phyloP scores from a whole-genome alignment of 202 grass and related monocot genomes.

The Setaria italica region DNA sequence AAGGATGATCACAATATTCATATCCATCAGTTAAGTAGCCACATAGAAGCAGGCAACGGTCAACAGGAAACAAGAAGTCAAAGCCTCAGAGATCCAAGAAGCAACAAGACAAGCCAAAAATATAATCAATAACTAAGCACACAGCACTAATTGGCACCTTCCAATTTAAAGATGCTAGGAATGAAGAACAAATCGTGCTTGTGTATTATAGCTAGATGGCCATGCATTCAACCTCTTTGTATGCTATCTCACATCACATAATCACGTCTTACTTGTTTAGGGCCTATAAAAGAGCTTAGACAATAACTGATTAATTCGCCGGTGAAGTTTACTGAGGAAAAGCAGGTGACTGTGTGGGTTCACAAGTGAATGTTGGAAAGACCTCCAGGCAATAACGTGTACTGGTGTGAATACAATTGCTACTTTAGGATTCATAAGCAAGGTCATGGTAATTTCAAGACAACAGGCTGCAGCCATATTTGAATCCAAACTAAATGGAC shows the following conservation, averaged over 20 bases:
- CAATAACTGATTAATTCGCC: not conserved
- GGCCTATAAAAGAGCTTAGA: not conserved
- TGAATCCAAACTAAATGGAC: not conserved
- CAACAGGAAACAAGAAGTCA: not conserved
- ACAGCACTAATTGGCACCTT: too few species aligned
- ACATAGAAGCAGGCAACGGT: not conserved
- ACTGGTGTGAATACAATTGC: not conserved
- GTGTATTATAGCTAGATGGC: not conserved
- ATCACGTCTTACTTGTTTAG: too few species aligned
- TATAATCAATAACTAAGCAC: not conserved
- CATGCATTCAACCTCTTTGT: not conserved
- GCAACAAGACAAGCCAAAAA: not conserved
- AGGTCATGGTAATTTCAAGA: constrained; percentile 1
- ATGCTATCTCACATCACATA: not conserved
- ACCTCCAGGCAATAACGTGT: not conserved
- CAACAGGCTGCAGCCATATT: not conserved
- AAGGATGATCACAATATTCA: constrained; percentile 10
- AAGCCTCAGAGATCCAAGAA: not conserved
- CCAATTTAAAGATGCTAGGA: not conserved
- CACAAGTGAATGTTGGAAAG: constrained; percentile 4
- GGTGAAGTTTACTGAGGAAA: not conserved
- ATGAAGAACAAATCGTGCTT: not conserved
- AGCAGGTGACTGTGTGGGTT: not conserved
- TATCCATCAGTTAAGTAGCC: not conserved
- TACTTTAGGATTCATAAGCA: constrained; percentile 39